A percentile compares a stretch with the other conserved stretches of the same genome.
Evolutionary conservation across 129 eudicot species (phyloP).

Genomic region (Gnaphalium uliginosum): DNA sequence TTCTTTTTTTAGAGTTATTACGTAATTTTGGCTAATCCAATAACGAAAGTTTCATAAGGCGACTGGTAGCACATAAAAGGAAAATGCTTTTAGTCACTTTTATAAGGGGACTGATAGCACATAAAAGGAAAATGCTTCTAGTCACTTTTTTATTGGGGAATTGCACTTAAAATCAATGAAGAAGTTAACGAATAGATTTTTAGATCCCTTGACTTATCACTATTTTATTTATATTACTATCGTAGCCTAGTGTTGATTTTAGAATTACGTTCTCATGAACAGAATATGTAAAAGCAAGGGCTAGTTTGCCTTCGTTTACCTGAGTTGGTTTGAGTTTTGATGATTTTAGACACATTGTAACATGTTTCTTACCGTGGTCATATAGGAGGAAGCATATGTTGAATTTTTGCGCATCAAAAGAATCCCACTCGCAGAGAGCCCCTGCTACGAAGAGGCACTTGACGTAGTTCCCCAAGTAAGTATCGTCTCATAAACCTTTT

Average conservation of each 20-base stretch:
- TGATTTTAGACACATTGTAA: neutral
- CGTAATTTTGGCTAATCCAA: too few relatives aligned
- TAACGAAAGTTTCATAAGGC: too few relatives aligned
- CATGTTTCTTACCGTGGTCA: slow-evolving; percentile 5
- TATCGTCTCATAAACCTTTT: neutral
- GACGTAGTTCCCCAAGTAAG: slow-evolving; percentile 79
- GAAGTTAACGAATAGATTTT: neutral
- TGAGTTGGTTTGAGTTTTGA: neutral
- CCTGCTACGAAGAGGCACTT: slow-evolving; percentile 49
- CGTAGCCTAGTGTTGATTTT: too few relatives aligned
- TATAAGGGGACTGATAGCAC: too few relatives aligned
- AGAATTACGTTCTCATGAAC: too few relatives aligned
- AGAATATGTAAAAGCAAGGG: too few relatives aligned
- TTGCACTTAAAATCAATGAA: too few relatives aligned
- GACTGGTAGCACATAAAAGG: too few relatives aligned
- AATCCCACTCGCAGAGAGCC: slow-evolving; percentile 70
- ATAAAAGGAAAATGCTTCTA: neutral
- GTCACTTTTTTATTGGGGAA: neutral
- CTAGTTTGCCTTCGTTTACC: neutral
- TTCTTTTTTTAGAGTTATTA: too few relatives aligned
- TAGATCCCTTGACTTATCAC: too few relatives aligned
- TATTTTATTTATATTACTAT: too few relatives aligned
- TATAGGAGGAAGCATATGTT: slow-evolving; percentile 84
- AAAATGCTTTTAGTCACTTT: neutral
- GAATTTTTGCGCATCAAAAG: slow-evolving; percentile 72